phyloP scores from a whole-genome alignment of 805 yeast species.

The Saturnispora kantuleensis region DNA sequence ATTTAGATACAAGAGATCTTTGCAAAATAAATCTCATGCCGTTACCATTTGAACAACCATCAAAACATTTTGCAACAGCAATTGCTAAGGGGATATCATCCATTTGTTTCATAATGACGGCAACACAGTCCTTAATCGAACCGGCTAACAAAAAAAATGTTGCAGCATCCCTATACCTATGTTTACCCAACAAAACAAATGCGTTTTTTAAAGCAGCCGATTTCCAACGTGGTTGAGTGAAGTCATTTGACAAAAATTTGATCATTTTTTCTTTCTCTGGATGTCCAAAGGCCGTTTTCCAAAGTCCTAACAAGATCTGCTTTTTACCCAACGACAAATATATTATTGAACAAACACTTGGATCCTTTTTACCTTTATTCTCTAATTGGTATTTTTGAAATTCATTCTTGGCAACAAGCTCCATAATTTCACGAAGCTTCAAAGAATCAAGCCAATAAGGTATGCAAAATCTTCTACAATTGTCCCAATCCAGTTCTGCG shows the following conservation, averaged over 20 bases:
- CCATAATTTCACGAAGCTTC: slow-evolving; percentile 45
- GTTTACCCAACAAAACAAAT: slow-evolving; percentile 80
- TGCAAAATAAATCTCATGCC: slow-evolving; percentile 41
- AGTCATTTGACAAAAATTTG: slow-evolving; percentile 68
- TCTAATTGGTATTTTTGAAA: slow-evolving; percentile 35
- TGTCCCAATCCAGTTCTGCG: slow-evolving; percentile 47
- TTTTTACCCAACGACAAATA: slow-evolving; percentile 74
- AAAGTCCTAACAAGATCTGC: slow-evolving; percentile 64
- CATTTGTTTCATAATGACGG: slow-evolving; percentile 58
- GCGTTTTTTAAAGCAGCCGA: slow-evolving; percentile 91
- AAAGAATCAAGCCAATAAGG: slow-evolving; percentile 56
- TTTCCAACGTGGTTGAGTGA: slow-evolving; percentile 65
- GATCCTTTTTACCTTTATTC: slow-evolving; percentile 47
- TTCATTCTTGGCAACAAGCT: slow-evolving; percentile 61
- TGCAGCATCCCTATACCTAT: slow-evolving; percentile 80
- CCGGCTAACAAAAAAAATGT: slow-evolving; percentile 76
- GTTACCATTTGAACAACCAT: slow-evolving; percentile 47
- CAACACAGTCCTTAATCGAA: slow-evolving; percentile 65
- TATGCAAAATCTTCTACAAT: slow-evolving; percentile 50
- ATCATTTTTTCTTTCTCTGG: slow-evolving; percentile 78
- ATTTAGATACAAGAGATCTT: slow-evolving; percentile 42
- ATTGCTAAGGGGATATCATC: slow-evolving; percentile 67
- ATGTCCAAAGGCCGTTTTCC: slow-evolving; percentile 71
- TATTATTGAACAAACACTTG: slow-evolving; percentile 61
- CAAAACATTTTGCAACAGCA: slow-evolving; percentile 70